Evolutionary conservation across 1,284 basidiomycete genomes (phyloP).

Genomic region (Moesziomyces parantarcticus): DNA sequence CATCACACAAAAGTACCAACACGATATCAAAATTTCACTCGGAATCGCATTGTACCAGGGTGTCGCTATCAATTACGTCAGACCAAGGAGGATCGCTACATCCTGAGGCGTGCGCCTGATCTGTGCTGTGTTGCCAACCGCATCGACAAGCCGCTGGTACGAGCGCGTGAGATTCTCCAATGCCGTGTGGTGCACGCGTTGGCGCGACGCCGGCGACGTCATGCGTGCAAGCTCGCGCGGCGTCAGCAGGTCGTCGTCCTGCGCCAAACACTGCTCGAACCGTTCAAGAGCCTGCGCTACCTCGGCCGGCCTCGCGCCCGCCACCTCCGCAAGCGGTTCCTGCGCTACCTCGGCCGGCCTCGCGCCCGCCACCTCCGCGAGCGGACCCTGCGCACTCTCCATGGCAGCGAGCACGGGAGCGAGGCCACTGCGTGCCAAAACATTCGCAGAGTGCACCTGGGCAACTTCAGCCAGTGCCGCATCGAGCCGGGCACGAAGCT

Average conservation of each 20-base stretch:
- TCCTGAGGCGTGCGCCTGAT: constrained; percentile 33
- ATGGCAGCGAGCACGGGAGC: constrained; percentile 7
- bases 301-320: constrained; percentile 4
- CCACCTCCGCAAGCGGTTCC: constrained; percentile 2
- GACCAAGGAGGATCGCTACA: constrained; percentile 46
- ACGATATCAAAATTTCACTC: no score
- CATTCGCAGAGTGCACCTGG: constrained; percentile 12
- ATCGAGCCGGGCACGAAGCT: constrained; percentile 4
- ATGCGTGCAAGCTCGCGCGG: constrained; percentile 26
- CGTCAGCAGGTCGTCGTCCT: constrained; percentile 46
- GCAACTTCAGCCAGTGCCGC: constrained; percentile 3
- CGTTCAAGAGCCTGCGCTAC: constrained; percentile 10
- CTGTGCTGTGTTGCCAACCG: constrained; percentile 5
- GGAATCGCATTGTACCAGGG: no score
- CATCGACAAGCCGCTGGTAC: constrained; percentile 29
- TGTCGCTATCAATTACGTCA: no score
- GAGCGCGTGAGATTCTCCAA: constrained; percentile 25
- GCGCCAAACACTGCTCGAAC: constrained; percentile 40
- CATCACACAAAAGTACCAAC: no score
- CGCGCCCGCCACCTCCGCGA: constrained; percentile 3
- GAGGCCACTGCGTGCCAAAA: constrained; percentile 24
- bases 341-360: constrained; percentile 6
- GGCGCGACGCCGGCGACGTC: constrained; percentile 20
- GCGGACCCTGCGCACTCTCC: neutral
- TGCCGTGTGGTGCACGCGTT: constrained; percentile 29